Evolutionary conservation across 192 early-diverging fungal species (phyloP).

Genomic region (Backusella psychrophila): DNA sequence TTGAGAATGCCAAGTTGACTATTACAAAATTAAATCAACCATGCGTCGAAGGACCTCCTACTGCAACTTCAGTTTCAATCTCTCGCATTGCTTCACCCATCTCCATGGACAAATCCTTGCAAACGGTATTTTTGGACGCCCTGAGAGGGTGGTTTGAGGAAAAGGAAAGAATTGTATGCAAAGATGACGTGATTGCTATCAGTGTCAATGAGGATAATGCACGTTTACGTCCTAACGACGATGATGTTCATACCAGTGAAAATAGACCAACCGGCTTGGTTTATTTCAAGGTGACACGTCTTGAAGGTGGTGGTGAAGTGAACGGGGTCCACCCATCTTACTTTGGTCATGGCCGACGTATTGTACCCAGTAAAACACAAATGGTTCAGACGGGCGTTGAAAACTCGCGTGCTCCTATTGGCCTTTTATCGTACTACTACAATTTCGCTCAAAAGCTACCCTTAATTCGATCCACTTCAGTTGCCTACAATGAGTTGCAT

Average conservation of each 20-base stretch:
- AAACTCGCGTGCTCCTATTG: slow-evolving; percentile 54
- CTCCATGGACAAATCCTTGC: slow-evolving; percentile 58
- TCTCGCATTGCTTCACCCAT: slow-evolving; percentile 64
- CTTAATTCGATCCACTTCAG: slow-evolving; percentile 28
- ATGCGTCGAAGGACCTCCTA: slow-evolving; percentile 30
- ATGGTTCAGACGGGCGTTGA: slow-evolving; percentile 66
- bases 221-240: slow-evolving; percentile 39
- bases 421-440: slow-evolving; percentile 25
- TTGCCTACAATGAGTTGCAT: slow-evolving; percentile 46
- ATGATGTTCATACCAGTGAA: background rate
- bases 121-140: slow-evolving; percentile 53
- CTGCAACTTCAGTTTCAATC: slow-evolving; percentile 59
- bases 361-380: slow-evolving; percentile 54
- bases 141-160: slow-evolving; percentile 67
- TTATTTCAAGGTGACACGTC: slow-evolving; percentile 52
- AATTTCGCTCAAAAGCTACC: slow-evolving; percentile 34
- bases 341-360: slow-evolving; percentile 34
- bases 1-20: slow-evolving; percentile 9
- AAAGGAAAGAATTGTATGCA: slow-evolving; percentile 59
- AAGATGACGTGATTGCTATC: slow-evolving; percentile 67
- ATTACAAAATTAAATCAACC: slow-evolving; percentile 21
- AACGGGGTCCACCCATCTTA: slow-evolving; percentile 22
- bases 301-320: slow-evolving; percentile 17
- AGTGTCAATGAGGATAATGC: slow-evolving; percentile 61
- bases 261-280: background rate